Evolutionary conservation across 805 yeast species (phyloP).

Genomic region (Yarrowia sp.): DNA sequence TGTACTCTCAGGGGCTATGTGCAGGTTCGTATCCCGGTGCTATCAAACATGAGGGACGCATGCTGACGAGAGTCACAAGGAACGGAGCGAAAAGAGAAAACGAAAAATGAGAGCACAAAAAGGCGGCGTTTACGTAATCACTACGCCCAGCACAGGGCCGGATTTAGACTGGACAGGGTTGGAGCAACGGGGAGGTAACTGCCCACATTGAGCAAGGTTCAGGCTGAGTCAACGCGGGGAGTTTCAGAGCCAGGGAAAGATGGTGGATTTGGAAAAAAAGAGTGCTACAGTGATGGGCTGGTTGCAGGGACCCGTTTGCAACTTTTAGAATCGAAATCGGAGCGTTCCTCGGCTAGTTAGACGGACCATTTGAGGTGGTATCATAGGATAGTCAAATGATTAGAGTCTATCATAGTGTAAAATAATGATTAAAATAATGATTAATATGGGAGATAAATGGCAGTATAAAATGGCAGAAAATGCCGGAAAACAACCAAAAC

Average conservation of each 20-base stretch:
- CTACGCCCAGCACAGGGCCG: not conserved
- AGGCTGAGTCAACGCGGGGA: not conserved
- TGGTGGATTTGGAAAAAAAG: not conserved
- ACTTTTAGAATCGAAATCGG: not conserved
- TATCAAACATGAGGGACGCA: slow-evolving; percentile 8
- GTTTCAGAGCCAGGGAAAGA: not conserved
- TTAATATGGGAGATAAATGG: too few species aligned
- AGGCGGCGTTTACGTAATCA: not conserved
- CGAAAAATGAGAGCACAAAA: not conserved
- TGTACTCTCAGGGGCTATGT: not conserved
- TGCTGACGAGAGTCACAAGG: too few species aligned
- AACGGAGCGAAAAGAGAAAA: not conserved
- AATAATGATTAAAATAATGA: too few species aligned
- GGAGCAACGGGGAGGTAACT: too few species aligned
- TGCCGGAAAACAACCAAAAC: too few species aligned
- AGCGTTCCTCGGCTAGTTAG: not conserved
- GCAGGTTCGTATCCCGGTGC: not conserved
- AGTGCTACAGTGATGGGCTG: not conserved
- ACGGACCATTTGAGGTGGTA: too few species aligned
- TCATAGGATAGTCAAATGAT: too few species aligned
- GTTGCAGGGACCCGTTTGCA: too few species aligned
- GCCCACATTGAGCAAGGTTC: not conserved
- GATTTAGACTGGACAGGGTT: not conserved
- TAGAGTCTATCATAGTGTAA: too few species aligned
- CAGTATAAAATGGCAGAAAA: too few species aligned